These are phyloP conservation scores for Trichomonascus vanleenenianus DNA, from an alignment of 805 yeast genomes.

Conservation along the genomic window DNA sequence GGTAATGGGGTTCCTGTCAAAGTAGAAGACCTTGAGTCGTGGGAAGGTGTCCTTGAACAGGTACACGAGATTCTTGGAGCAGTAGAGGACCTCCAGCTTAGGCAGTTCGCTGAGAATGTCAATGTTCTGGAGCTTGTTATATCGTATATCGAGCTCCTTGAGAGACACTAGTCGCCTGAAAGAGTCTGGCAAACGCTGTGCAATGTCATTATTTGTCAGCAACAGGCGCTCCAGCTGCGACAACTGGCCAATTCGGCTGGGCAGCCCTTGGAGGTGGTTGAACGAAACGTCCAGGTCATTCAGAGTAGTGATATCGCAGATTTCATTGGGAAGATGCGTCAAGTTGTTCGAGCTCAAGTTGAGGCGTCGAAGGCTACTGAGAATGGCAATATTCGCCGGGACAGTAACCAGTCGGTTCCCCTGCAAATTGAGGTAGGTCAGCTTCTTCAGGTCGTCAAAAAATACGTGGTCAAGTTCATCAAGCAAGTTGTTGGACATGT, in stretches of 20 bases:
- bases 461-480: constrained; percentile 38
- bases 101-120: constrained; percentile 51
- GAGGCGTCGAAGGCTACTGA: constrained; percentile 46
- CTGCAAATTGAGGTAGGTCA: constrained; percentile 53
- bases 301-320: constrained; percentile 52
- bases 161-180: constrained; percentile 48
- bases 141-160: constrained; percentile 68
- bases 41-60: constrained; percentile 57
- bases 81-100: constrained; percentile 60
- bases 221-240: constrained; percentile 58
- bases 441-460: constrained; percentile 47
- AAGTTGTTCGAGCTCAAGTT: constrained; percentile 76
- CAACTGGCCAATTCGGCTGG: constrained; percentile 53
- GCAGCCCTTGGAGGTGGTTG: constrained; percentile 57
- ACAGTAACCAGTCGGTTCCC: constrained; percentile 63
- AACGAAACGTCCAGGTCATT: constrained; percentile 72
- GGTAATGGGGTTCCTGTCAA: constrained; percentile 82
- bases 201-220: constrained; percentile 63
- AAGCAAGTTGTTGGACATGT: constrained; percentile 72
- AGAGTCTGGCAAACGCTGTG: constrained; percentile 43
- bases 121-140: constrained; percentile 47
- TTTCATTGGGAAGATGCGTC: constrained; percentile 45
- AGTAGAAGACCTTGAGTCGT: constrained; percentile 56
- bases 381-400: constrained; percentile 52
- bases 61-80: constrained; percentile 70